Base-by-base conservation (phyloP, 768 basidiomycete genomes). In the Trametes meyenii region DNA sequence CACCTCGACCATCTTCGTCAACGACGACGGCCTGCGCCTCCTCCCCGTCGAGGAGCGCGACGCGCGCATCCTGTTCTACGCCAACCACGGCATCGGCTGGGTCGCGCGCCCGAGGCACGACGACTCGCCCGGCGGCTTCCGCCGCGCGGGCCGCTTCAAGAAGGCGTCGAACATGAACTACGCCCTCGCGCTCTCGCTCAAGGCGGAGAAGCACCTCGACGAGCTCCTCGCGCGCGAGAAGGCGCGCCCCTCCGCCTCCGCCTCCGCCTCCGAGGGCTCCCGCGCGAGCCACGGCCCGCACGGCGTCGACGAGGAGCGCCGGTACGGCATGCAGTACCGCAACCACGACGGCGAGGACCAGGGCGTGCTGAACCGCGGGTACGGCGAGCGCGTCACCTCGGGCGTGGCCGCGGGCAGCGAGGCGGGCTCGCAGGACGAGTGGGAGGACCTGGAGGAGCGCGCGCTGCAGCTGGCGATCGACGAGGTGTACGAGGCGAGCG, bases 281-380 rank as follows among this genome's bases (percentile, higher is more conserved):
- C 54, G 66, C n/a, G 60, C 59, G 13, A 14, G 51, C 21, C 35
- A 39, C 14, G 69, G 66, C 53, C 44, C 72, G 23, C 65, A 72
- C 58, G 65, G 66, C 42, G 11, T 60, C 26, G 70, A 69, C n/a
- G 76, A 69, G 24, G 69, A 75, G 5, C 71, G 76, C 52, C 79
- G 81, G 61, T 85, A 83, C 54, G 89, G 88, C 24, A 79, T 84
- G 66, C 86, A 89, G 71, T 85, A 86, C 66, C 85, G 85, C 71
- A 85, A 86, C 52, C 81, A 78, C 35, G 80, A 83, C 29, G 83
- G 88, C n/a, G 85, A 84, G 65, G 86, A 90, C 65, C 76, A 79
- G 70, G 69, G 67, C 29, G 66, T 75, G 14, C 50, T 79, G 29
- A 70, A 69, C 70, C 71, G 38, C 68, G 70, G 61, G 67, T 69